These are phyloP conservation scores for Diplogelasinospora grovesii DNA, from an alignment of 495 filamentous ascomycete species.

Conservation along the genomic window DNA sequence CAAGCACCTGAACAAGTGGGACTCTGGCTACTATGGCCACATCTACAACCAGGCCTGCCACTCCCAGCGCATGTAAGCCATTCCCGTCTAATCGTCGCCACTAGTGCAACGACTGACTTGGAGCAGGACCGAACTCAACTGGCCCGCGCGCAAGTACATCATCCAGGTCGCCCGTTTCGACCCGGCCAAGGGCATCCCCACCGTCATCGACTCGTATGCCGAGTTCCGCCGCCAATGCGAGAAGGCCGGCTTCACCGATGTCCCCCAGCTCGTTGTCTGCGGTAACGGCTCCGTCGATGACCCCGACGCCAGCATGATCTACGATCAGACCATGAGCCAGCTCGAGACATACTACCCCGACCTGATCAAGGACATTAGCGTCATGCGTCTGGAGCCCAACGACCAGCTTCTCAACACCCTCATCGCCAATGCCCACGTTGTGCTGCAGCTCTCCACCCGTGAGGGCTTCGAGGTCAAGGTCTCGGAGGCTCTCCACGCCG, in stretches of 20 bases:
- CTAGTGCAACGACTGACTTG: neutral
- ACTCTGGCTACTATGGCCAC: conserved; percentile 68
- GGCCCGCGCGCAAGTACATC: conserved; percentile 70
- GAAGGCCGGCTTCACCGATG: conserved; percentile 33
- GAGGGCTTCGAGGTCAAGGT: conserved; percentile 92
- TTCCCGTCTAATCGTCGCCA: neutral
- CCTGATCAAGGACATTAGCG: conserved; percentile 52
- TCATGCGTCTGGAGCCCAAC: conserved; percentile 70
- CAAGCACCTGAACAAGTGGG: conserved; percentile 69
- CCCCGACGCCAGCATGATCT: conserved; percentile 69
- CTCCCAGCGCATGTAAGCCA: conserved; percentile 47
- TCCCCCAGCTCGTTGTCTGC: conserved; percentile 68
- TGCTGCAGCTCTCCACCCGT: conserved; percentile 72
- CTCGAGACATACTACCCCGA: conserved; percentile 52
- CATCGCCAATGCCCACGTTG: conserved; percentile 66
- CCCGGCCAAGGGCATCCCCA: conserved; percentile 77
- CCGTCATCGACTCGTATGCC: conserved; percentile 71
- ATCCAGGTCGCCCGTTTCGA: conserved; percentile 82
- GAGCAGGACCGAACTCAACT: conserved; percentile 55
- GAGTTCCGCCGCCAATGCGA: conserved; percentile 59
- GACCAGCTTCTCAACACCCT: conserved; percentile 79
- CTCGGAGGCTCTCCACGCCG: conserved; percentile 79
- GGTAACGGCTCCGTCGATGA: conserved; percentile 85
- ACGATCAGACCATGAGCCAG: conserved; percentile 60
- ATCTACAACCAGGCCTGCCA: conserved; percentile 63